Percentiles rank a stretch among this genome's conserved stretches.
Evolutionary conservation across 176 grass and related monocot species (phyloP).

Genomic region (Hyparrhenia diplandra): DNA sequence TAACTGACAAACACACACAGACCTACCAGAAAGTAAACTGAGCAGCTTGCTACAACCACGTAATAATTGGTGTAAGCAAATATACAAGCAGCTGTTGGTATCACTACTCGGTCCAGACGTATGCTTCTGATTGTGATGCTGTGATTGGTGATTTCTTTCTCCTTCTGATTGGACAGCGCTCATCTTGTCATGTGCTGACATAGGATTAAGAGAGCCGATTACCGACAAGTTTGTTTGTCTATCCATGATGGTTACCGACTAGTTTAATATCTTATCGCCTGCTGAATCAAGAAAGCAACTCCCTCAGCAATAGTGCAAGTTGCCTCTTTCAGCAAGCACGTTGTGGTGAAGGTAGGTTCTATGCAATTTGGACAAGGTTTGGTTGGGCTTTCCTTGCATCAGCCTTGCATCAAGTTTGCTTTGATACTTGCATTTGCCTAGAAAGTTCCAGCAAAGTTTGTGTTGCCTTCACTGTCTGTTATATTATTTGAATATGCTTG

Average conservation of each 20-base stretch:
- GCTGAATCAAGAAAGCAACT: background rate
- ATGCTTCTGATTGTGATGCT: background rate
- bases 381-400: background rate
- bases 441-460: background rate
- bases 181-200: background rate
- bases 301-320: background rate
- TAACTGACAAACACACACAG: background rate
- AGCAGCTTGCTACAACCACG: background rate
- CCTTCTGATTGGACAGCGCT: background rate
- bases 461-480: background rate
- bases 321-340: conserved; percentile 12
- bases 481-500: background rate
- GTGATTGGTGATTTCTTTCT: background rate
- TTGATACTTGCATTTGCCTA: background rate
- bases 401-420: background rate
- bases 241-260: background rate
- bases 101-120: background rate
- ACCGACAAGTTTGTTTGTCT: background rate
- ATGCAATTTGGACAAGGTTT: conserved; percentile 3
- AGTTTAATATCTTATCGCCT: background rate
- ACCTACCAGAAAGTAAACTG: background rate
- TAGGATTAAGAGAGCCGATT: background rate
- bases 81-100: background rate
- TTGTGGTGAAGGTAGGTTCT: background rate
- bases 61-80: background rate